These are phyloP conservation scores for Eimeria falciformis DNA, from an alignment of 169 alveolate genomes.

Conservation along the genomic window DNA sequence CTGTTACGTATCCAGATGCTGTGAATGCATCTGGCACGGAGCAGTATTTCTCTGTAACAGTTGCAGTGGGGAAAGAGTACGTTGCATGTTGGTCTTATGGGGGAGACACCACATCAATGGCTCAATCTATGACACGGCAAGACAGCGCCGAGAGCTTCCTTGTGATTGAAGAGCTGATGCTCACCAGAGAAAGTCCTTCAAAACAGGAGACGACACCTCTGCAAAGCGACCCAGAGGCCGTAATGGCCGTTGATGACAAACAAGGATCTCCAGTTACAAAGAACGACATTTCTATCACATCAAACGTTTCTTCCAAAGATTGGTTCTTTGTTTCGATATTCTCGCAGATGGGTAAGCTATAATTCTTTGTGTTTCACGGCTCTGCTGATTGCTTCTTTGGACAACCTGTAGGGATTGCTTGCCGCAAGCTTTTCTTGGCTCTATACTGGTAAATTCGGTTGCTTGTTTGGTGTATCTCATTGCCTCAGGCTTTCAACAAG, in stretches of 20 bases:
- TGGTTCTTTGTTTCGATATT: conserved; percentile 53
- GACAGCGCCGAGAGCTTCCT: conserved; percentile 15
- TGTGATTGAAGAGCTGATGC: conserved; percentile 8
- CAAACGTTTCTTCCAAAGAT: neutral
- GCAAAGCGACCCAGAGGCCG: neutral
- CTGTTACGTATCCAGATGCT: conserved; percentile 48
- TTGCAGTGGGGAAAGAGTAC: conserved; percentile 64
- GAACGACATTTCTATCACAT: neutral
- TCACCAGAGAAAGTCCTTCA: neutral
- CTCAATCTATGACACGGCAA: conserved; percentile 44
- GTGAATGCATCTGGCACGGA: conserved; percentile 61
- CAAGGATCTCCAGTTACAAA: neutral
- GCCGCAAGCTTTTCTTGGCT: neutral
- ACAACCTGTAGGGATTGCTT: neutral
- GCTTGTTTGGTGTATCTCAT: neutral
- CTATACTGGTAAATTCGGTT: neutral
- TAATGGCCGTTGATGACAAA: neutral
- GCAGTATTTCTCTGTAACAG: conserved; percentile 22
- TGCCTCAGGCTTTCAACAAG: conserved; percentile 66
- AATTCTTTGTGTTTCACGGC: neutral
- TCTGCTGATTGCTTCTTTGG: neutral
- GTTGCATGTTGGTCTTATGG: conserved; percentile 76
- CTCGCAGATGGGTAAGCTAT: conserved; percentile 54
- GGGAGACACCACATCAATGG: conserved; percentile 7
- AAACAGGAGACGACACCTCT: neutral